Evolutionary conservation across 2,329 filamentous ascomycete genomes (phyloP), one percentile per base, ranked within the genome.

Genomic region (Phialophora macrospora): DNA sequence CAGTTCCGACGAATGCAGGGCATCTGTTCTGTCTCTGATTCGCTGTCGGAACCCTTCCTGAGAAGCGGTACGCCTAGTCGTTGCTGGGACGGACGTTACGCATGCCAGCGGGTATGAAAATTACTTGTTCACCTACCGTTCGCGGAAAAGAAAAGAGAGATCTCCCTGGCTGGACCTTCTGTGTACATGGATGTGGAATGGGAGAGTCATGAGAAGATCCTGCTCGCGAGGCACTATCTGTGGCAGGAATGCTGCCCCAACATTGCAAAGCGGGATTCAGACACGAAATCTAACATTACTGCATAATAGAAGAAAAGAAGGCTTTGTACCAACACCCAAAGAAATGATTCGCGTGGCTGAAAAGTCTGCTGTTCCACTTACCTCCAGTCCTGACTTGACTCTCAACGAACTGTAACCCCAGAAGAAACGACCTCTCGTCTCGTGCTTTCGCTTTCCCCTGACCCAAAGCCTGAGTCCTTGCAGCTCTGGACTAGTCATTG

Each of bases 251-350:
- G 48, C 12, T 51, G 20, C 48, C 48, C 20, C 48, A 28, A 22
- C 48, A 14, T 51, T 51, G 20, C 41, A 30, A n/a, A 7, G 30
- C 46, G 56, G 46, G 28, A 48, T 34, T 24, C 44, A 22, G 49
- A 44, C 58, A 55, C 56, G 57, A 54, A 59, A 64, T 64, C 66
- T 64, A 55, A 66, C 63, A 44, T 64, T 57, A 68, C 52, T 62
- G 61, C 66, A 68, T 66, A 66, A 68, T 68, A 68, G 66, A 60
- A 54, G 30, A 54, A 51, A 60, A 54, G 20, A 46, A 64, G 63
- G 66, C 56, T 61, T 63, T 68, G 66, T 68, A 68, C 41, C 63
- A 68, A 66, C 61, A 68, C 30, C 34, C 49, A 24, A 14, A 24
- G 22, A 54, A 28, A 9, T 41, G n/a, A 4, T 9, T 14, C 24